Evolutionary conservation across 495 filamentous ascomycete genomes (phyloP), one percentile per base, ranked within the genome.

Genomic region (Chaetomium fimeti): DNA sequence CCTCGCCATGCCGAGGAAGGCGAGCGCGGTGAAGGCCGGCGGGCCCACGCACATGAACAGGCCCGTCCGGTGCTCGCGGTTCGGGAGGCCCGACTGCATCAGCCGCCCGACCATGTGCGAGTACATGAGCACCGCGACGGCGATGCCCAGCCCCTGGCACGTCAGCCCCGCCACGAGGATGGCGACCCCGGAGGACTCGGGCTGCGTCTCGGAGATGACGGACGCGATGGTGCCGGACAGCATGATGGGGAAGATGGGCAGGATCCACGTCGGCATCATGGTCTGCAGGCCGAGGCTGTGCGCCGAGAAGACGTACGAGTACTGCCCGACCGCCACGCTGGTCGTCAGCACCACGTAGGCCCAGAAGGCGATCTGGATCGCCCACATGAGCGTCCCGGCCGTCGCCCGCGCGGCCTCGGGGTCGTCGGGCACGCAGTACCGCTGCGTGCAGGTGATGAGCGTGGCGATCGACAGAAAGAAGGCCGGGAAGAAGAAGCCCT

Each of bases 41-140:
- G 87, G 87, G 1, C 85, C 88, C 5, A 90, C 88, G 29, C 85
- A 86, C 69, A 91, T 89, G 74, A 90, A 90, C 79, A 90, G 83
- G 0, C 84, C 87, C 0, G 85, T 83, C 22, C 87, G 72, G 72
- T 66, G 84, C 73, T 75, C 76, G 22, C 73, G 60, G 57, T 71
- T 16, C 13, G 59, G 86, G 70, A 89, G 77, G 0, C 87, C 87
- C 2, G 77, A 79, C 61, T 83, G 78, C 77, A 89, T 88, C 51
- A 89, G 72, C 0, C 87, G 79, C 12, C 82, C 83, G 45, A 88
- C 82, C 67, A 86, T 89, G 70, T 78, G 75, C 77, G 85, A 72
- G 69, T 85, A 86, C 77, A 85, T 83, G 70, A 84, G 74, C 6
- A 81, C 68, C 0, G 81, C 77, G 11, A 87, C 73, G 8, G 75